phyloP scores from a whole-genome alignment of 257 asterid species.

The Solanum lycopersicoides region DNA sequence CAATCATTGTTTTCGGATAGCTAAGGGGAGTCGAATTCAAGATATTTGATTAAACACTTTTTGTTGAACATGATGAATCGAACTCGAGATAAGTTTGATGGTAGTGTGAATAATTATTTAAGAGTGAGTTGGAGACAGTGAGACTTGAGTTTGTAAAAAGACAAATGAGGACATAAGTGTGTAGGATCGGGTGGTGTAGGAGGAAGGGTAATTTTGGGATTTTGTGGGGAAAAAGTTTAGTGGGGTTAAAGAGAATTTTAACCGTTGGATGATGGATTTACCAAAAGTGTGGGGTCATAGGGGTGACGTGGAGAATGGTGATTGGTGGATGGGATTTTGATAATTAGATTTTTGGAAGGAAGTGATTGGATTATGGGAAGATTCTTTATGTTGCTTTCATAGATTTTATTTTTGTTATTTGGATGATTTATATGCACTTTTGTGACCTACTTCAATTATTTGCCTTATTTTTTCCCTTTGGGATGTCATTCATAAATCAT shows the following conservation, averaged over 20 bases:
- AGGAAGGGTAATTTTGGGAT: slow-evolving; percentile 12
- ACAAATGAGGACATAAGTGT: slow-evolving; percentile 13
- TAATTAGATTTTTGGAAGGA: neutral
- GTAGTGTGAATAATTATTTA: slow-evolving; percentile 1
- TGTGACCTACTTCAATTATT: neutral
- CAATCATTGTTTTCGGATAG: slow-evolving; percentile 43
- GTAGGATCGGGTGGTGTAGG: slow-evolving; percentile 6
- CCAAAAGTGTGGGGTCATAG: neutral
- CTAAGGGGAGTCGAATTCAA: neutral
- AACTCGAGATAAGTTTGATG: neutral
- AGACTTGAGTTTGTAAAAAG: slow-evolving; percentile 5
- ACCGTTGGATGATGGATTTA: neutral
- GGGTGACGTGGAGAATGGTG: neutral
- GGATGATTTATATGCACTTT: neutral
- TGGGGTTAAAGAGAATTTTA: neutral
- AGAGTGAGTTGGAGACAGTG: slow-evolving; percentile 24
- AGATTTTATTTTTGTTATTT: neutral
- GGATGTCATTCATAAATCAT: neutral
- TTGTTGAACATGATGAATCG: neutral
- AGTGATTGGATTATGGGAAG: slow-evolving; percentile 11
- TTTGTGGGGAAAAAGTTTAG: neutral
- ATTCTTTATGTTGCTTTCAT: slow-evolving; percentile 12
- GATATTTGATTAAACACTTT: neutral
- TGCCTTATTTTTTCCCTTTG: neutral
- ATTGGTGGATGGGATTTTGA: neutral